phyloP scores from a whole-genome alignment of 306 rosid species.

The Fragaria vesca region DNA sequence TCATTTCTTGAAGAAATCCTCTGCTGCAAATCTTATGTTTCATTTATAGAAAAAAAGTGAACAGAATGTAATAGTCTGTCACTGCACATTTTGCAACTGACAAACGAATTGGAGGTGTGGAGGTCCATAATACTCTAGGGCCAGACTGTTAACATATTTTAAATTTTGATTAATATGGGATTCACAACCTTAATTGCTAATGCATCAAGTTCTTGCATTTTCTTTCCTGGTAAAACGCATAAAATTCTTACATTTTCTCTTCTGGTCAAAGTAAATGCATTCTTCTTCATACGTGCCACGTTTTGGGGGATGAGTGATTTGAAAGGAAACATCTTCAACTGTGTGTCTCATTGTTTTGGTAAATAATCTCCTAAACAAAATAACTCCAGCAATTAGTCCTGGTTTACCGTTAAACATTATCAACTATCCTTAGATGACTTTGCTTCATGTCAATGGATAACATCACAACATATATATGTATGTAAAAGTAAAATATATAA shows the following conservation, averaged over 20 bases:
- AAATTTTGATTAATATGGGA: not conserved
- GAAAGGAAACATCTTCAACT: not conserved
- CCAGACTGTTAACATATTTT: not conserved
- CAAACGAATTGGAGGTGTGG: constrained; percentile 18
- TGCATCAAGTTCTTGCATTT: not conserved
- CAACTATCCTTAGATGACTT: not conserved
- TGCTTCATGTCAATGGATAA: not conserved
- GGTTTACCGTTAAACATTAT: not conserved
- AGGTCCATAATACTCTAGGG: constrained; percentile 13
- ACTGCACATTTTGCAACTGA: constrained; percentile 5
- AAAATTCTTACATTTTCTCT: not conserved
- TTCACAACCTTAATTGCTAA: not conserved
- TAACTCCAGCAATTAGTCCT: not conserved
- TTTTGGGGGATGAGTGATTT: not conserved
- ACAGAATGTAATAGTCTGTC: constrained; percentile 25
- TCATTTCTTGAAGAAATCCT: constrained; percentile 17
- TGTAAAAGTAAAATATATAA: too few relatives aligned
- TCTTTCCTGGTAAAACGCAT: not conserved
- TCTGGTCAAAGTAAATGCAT: constrained; percentile 5
- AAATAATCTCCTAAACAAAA: not conserved
- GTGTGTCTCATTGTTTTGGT: constrained; percentile 4
- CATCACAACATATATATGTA: not conserved
- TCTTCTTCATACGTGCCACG: not conserved
- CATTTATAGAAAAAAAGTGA: not conserved
- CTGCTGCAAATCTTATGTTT: constrained; percentile 10